Evolutionary conservation across 2,329 filamentous ascomycete species (phyloP), one percentile per base, ranked within the genome.

Genomic region (Bipolaris cookei): DNA sequence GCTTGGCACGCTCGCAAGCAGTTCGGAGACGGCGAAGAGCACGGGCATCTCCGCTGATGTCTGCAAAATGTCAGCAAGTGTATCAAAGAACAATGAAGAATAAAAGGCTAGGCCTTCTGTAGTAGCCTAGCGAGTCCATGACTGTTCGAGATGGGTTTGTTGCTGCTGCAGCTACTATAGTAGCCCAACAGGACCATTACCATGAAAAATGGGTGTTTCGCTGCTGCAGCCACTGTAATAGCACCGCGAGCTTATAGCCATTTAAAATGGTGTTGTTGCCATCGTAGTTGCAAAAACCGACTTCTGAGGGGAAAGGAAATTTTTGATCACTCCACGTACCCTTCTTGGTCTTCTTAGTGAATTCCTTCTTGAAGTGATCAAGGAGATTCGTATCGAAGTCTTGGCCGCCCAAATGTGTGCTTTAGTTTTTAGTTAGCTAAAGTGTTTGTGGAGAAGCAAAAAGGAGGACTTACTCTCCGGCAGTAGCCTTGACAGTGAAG

Each of bases 1-100:
- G 90, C 92, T 99, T 99, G 82, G 95, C 95, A 87, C 95, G 94
- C 86, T 99, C 95, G 83, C 95, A 98, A 82, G 94, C 94, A 75
- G 95, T 98, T 73, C 95, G 88, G 76, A 99, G 90, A 85, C 95
- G 90, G 79, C 95, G 91, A 65, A 99, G 91, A 65, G 95, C 95
- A 82, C 95, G 91, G 69, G 95, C 82, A 78, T 98, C 95, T 66
- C 86, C 85, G 59, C 86, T 88, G 64, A 97, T 84, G 45, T 70
- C 68, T 42, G 18, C 39, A 25, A 25, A 41, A 41, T 25, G 39
- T 42, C n/a, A n/a, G 39, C 25, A 25, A 3, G 28, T 11, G 10
- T 30, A 30, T 30, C 28, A 10, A 30, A 13, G 10, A 3, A 30
- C 3, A 30, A 4, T n/a, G n/a, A n/a, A n/a, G n/a, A n/a, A n/a